Evolutionary conservation across 192 early-diverging fungal species (phyloP).

Genomic region (Backusella morwellensis): DNA sequence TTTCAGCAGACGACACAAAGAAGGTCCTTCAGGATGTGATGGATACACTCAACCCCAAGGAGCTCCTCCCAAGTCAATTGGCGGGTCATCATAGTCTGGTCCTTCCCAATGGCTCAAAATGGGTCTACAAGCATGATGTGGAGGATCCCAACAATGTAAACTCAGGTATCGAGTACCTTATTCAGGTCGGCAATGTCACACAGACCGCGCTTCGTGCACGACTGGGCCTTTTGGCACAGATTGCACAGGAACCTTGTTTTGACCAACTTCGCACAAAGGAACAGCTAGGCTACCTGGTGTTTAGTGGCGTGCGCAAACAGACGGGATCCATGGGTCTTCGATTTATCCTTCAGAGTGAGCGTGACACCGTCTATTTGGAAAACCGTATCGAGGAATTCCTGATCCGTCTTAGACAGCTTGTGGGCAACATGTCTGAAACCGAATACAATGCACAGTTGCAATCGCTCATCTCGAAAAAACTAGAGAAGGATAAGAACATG

Average conservation of each 20-base stretch:
- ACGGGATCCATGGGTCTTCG: slow-evolving; percentile 77
- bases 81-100: slow-evolving; percentile 52
- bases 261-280: slow-evolving; percentile 93
- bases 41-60: slow-evolving; percentile 54
- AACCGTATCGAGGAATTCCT: slow-evolving; percentile 80
- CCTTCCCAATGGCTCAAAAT: slow-evolving; percentile 48
- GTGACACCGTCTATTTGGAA: slow-evolving; percentile 78
- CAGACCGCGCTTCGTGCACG: slow-evolving; percentile 63
- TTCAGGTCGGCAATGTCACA: slow-evolving; percentile 75
- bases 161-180: slow-evolving; percentile 82
- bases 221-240: slow-evolving; percentile 74
- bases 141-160: slow-evolving; percentile 84
- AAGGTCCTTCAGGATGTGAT: slow-evolving; percentile 59
- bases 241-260: slow-evolving; percentile 88
- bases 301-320: slow-evolving; percentile 67
- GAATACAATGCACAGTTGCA: slow-evolving; percentile 76
- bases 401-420: slow-evolving; percentile 39
- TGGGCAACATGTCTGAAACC: slow-evolving; percentile 65
- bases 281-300: slow-evolving; percentile 80
- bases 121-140: slow-evolving; percentile 53
- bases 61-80: slow-evolving; percentile 57
- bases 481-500: slow-evolving; percentile 89
- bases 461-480: slow-evolving; percentile 66
- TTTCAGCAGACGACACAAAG: slow-evolving; percentile 65
- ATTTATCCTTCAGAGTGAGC: slow-evolving; percentile 86